Evolutionary conservation across 108 stramenopile genomes (phyloP).

Genomic region (Cyclotella choctawhatcheeana): DNA sequence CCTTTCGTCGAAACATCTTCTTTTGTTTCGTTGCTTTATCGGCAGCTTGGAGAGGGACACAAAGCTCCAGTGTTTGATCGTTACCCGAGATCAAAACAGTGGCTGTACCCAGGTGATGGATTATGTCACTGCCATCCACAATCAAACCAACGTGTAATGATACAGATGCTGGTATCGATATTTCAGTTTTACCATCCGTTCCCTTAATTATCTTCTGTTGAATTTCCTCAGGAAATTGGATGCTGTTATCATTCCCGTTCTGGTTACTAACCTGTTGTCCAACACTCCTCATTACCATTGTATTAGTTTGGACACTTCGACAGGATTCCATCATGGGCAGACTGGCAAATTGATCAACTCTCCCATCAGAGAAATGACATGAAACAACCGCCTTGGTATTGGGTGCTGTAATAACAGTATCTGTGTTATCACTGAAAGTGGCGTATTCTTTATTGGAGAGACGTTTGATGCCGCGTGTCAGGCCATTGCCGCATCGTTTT

Average conservation of each 20-base stretch:
- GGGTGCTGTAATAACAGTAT: background rate
- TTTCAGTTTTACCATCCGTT: background rate
- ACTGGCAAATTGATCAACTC: background rate
- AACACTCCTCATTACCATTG: slow-evolving; percentile 6
- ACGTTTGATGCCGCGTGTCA: background rate
- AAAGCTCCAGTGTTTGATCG: background rate
- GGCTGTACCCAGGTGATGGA: slow-evolving; percentile 27
- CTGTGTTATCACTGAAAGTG: background rate
- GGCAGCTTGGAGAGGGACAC: slow-evolving; percentile 9
- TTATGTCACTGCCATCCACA: background rate
- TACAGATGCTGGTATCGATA: slow-evolving; percentile 13
- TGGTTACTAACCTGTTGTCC: no score
- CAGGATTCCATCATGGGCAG: background rate
- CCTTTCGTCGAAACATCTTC: background rate
- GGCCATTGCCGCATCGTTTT: background rate
- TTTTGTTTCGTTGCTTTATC: no score
- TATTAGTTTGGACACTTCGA: background rate
- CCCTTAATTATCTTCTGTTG: slow-evolving; percentile 1
- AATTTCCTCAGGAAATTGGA: slow-evolving; percentile 7
- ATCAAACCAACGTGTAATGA: slow-evolving; percentile 27
- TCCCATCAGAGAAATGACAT: slow-evolving; percentile 3
- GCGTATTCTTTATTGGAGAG: slow-evolving; percentile 11
- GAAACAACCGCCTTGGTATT: slow-evolving; percentile 18
- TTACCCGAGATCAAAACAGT: slow-evolving; percentile 21
- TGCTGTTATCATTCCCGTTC: background rate